These are phyloP conservation scores for Aspergillus pseudoterreus DNA, from an alignment of 2,329 filamentous ascomycete genomes.

Conservation along the genomic window DNA sequence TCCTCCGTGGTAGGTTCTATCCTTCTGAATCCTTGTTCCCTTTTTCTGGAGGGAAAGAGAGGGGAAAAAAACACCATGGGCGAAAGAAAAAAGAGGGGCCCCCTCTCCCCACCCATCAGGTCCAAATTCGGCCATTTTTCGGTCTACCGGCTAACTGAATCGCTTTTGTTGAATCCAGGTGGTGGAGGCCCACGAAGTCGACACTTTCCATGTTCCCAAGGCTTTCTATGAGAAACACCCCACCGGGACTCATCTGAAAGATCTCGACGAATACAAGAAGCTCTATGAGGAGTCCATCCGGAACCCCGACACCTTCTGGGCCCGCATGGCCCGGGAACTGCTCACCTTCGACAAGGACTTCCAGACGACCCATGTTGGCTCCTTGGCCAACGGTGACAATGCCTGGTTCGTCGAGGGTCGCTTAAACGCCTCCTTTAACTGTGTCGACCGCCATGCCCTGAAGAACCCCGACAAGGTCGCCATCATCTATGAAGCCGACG, in stretches of 20 bases:
- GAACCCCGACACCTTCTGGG: conserved; percentile 89
- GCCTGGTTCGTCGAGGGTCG: conserved; percentile 94
- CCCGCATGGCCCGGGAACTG: conserved; percentile 75
- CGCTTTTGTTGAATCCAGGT: conserved; percentile 26
- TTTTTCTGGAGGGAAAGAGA: neutral
- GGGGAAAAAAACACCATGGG: neutral
- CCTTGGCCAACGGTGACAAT: conserved; percentile 73
- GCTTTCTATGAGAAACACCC: conserved; percentile 59
- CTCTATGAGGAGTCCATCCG: conserved; percentile 81
- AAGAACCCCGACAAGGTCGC: conserved; percentile 89
- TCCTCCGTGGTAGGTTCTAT: conserved; percentile 38
- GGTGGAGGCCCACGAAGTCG: conserved; percentile 46
- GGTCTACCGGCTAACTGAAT: conserved; percentile 11
- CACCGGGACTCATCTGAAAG: conserved; percentile 56
- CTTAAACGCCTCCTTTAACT: conserved; percentile 96
- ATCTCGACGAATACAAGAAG: conserved; percentile 60
- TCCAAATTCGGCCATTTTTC: neutral
- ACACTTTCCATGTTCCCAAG: conserved; percentile 55
- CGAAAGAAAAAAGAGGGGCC: neutral
- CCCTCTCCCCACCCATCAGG: neutral
- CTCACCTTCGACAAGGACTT: conserved; percentile 90
- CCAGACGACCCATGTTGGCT: conserved; percentile 77
- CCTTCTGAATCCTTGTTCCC: neutral
- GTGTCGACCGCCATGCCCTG: conserved; percentile 93
- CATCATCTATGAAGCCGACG: conserved; percentile 98